Percentiles rank a stretch among this genome's conserved stretches.
Conservation (phyloP, 129 eudicot species). For the Oenanthe sinensis region DNA sequence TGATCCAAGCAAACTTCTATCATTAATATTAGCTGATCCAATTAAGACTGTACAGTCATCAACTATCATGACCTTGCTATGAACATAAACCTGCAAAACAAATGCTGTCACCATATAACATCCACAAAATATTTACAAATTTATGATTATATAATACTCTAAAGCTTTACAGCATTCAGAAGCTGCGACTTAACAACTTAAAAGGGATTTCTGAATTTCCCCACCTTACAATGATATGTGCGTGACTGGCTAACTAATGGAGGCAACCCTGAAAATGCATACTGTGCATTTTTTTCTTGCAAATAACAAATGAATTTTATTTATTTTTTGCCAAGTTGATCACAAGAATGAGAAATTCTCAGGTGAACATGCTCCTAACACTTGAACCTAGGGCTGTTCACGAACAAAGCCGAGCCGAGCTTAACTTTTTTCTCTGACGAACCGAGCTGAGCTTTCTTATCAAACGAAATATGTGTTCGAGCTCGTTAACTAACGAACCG, state of each 20-base stretch:
- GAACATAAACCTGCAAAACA: constrained; percentile 70
- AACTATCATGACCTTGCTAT: constrained; percentile 91
- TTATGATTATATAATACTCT: background rate
- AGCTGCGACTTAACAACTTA: background rate
- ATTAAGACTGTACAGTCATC: constrained; percentile 72
- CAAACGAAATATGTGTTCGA: too few relatives aligned
- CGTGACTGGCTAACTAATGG: background rate
- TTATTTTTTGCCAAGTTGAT: background rate
- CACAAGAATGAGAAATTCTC: background rate
- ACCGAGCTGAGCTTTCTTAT: too few relatives aligned
- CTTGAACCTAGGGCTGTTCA: too few relatives aligned
- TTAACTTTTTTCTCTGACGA: too few relatives aligned
- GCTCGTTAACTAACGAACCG: too few relatives aligned
- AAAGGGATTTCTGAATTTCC: background rate
- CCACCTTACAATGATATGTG: background rate
- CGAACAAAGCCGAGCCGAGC: too few relatives aligned
- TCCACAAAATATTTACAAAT: background rate
- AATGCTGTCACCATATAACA: background rate
- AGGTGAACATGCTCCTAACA: background rate
- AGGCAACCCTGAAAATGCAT: background rate
- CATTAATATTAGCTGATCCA: constrained; percentile 96
- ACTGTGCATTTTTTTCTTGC: background rate
- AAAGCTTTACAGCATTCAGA: background rate
- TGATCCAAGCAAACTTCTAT: constrained; percentile 94
- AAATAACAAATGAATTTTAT: background rate